Evolutionary conservation across 169 alveolate genomes (phyloP).

Genomic region (Neospora caninum): DNA sequence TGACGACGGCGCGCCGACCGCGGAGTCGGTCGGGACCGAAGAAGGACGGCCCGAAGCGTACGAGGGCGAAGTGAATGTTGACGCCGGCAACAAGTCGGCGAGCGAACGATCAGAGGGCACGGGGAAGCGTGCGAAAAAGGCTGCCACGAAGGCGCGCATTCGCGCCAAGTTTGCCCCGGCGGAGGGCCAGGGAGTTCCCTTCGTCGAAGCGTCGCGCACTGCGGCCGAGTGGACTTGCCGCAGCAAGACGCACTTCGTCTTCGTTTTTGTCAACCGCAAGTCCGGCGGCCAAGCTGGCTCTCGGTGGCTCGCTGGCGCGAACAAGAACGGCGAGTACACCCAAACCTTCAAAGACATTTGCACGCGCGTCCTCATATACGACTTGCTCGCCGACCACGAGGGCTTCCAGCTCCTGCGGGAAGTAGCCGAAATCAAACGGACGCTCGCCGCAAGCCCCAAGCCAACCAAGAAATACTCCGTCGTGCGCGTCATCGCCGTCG

Average conservation of each 20-base stretch:
- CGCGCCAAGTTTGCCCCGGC: neutral
- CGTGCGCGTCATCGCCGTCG: slow-evolving; percentile 52
- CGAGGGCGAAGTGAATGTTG: neutral
- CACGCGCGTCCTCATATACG: neutral
- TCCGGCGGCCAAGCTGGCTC: neutral
- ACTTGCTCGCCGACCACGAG: neutral
- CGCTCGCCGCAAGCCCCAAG: neutral
- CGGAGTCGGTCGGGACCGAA: no score
- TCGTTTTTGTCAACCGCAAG: neutral
- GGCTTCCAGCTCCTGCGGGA: slow-evolving; percentile 4
- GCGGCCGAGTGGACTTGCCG: slow-evolving; percentile 15
- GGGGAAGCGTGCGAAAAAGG: neutral
- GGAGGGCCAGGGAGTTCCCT: neutral
- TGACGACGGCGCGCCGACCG: no score
- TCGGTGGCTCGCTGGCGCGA: neutral
- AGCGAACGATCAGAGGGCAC: neutral
- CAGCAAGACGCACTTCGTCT: neutral
- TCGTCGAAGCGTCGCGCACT: neutral
- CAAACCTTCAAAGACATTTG: neutral
- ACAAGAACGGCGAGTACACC: neutral
- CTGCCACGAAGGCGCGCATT: neutral
- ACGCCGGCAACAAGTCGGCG: neutral
- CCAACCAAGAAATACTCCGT: neutral
- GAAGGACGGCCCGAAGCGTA: no score
- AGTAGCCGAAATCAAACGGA: neutral